Evolutionary conservation across 2,329 filamentous ascomycete species (phyloP).

Genomic region (Cryphonectria nitschkei): DNA sequence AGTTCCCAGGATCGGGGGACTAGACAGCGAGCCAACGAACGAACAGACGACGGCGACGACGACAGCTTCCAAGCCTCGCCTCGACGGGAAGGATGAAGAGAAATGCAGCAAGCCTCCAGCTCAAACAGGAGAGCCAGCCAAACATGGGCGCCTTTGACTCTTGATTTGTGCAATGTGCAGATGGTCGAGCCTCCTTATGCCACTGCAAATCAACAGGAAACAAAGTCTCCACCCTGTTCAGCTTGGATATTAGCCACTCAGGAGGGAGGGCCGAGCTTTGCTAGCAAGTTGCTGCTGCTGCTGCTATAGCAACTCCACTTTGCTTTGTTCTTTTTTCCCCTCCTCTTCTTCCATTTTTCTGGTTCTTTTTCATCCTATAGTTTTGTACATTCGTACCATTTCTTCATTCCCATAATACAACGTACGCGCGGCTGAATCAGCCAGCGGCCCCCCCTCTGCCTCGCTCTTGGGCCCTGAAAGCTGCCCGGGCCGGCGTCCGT

Average conservation of each 20-base stretch:
- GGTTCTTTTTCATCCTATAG: neutral
- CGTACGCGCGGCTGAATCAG: neutral
- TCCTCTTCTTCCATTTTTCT: neutral
- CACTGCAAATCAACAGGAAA: constrained; percentile 5
- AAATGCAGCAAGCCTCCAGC: too few species aligned
- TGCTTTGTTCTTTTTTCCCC: neutral
- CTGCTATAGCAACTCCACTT: neutral
- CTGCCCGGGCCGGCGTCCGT: neutral
- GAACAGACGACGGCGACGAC: neutral
- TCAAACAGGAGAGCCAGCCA: neutral
- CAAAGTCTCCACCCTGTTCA: neutral
- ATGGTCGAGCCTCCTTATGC: neutral
- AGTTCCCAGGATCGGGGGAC: neutral
- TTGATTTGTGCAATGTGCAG: constrained; percentile 6
- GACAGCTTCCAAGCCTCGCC: neutral
- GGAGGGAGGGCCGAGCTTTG: neutral
- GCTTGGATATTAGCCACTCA: constrained; percentile 3
- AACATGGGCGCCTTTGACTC: neutral
- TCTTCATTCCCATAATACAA: neutral
- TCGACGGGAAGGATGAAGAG: too few species aligned
- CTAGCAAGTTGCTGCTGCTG: neutral
- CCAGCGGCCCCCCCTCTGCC: neutral
- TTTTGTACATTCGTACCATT: neutral
- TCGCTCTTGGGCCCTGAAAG: neutral
- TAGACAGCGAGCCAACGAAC: neutral